phyloP scores from a whole-genome alignment of 2,329 filamentous ascomycete genomes.

The Xylariaceae sp. region DNA sequence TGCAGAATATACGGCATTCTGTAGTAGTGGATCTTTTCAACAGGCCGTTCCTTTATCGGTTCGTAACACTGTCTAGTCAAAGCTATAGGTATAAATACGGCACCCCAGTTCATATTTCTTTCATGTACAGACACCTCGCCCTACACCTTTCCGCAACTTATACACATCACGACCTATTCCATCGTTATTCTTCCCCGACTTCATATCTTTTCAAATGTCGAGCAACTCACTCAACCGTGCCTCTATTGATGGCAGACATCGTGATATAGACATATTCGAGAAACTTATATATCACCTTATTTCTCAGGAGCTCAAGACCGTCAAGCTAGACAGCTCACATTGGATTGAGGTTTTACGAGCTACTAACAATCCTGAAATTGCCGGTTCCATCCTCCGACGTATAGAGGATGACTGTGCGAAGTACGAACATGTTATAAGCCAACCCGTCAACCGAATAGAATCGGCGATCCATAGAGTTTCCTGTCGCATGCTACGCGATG shows the following conservation, averaged over 20 bases:
- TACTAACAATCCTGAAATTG: too few species aligned
- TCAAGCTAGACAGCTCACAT: too few species aligned
- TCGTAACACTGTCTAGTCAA: neutral
- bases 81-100: neutral
- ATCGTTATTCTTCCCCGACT: neutral
- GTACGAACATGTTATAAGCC: too few species aligned
- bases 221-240: neutral
- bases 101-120: neutral
- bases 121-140: neutral
- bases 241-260: neutral
- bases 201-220: conserved; percentile 1
- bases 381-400: too few species aligned
- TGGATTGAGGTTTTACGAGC: too few species aligned
- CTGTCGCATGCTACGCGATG: too few species aligned
- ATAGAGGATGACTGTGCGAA: too few species aligned
- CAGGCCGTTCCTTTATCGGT: neutral
- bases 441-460: too few species aligned
- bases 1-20: neutral
- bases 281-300: too few species aligned
- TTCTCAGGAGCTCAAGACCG: too few species aligned
- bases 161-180: neutral
- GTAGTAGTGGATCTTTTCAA: neutral
- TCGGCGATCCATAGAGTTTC: too few species aligned
- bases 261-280: neutral
- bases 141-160: neutral